Conservation (phyloP, 108 stramenopile species). For the Nannochloropsis gaditana region DNA sequence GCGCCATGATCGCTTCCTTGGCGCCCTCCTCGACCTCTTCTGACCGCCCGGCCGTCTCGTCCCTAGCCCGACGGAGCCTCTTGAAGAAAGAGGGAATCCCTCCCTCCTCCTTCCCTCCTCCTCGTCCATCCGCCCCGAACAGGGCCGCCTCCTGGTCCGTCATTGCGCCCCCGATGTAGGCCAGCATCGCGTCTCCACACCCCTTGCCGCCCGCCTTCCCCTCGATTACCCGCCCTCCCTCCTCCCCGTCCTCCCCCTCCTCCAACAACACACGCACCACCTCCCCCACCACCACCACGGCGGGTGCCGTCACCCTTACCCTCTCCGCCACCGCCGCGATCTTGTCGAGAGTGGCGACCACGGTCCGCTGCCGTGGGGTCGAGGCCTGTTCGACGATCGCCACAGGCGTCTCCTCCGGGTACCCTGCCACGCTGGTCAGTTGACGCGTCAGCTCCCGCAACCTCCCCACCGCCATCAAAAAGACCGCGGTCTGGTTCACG, state of each 20-base stretch:
- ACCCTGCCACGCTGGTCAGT: slow-evolving; percentile 38
- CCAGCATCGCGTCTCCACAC: not conserved
- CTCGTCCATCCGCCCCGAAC: too few species aligned
- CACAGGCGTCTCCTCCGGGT: slow-evolving; percentile 48
- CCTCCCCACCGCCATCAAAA: slow-evolving; percentile 61
- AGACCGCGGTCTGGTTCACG: slow-evolving; percentile 53
- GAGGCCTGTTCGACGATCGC: slow-evolving; percentile 58
- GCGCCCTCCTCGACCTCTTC: not conserved
- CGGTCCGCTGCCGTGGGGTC: slow-evolving; percentile 52
- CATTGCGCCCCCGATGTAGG: not conserved
- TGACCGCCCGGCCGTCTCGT: not conserved
- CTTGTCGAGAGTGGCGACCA: slow-evolving; percentile 49
- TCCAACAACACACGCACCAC: slow-evolving; percentile 40
- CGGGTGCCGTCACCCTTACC: slow-evolving; percentile 40
- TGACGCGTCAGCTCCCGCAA: slow-evolving; percentile 50
- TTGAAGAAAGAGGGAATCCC: not conserved
- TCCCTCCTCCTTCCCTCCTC: not conserved
- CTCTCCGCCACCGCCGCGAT: slow-evolving; percentile 40
- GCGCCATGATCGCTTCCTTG: not conserved
- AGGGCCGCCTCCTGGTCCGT: not conserved
- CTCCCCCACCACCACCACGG: slow-evolving; percentile 47
- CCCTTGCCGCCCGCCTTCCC: not conserved
- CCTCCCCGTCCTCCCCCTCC: slow-evolving; percentile 15
- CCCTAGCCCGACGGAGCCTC: too few species aligned
- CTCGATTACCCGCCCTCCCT: not conserved